Conservation (phyloP, 192 early-diverging fungal genomes). For the Paraglomus brasilianum region DNA sequence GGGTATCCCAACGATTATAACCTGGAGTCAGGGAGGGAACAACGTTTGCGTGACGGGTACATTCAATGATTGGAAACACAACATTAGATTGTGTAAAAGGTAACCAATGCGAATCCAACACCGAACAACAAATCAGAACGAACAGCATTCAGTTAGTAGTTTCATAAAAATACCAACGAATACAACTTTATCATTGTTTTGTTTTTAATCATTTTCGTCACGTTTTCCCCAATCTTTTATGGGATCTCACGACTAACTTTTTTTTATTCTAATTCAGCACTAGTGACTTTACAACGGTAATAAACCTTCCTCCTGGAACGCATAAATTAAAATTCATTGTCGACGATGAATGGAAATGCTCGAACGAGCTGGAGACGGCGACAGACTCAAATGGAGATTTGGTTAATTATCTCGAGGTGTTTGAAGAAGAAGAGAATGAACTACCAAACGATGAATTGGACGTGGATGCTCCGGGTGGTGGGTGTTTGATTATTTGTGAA, state of each 20-base stretch:
- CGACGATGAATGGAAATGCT: constrained; percentile 97
- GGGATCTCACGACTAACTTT: background rate
- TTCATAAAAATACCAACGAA: background rate
- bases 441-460: background rate
- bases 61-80: constrained; percentile 97
- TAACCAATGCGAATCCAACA: constrained; percentile 24
- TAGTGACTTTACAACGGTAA: constrained; percentile 74
- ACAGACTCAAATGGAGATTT: constrained; percentile 94
- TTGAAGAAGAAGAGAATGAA: constrained; percentile 71
- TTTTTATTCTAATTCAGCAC: constrained; percentile 43
- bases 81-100: constrained; percentile 75
- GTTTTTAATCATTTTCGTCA: constrained; percentile 29
- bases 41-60: constrained; percentile 93
- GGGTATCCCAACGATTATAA: constrained; percentile 83
- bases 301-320: constrained; percentile 90
- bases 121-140: background rate
- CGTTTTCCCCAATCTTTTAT: background rate
- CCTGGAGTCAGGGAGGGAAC: constrained; percentile 80
- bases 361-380: constrained; percentile 83
- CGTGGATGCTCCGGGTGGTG: too few relatives aligned
- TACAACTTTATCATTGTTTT: background rate
- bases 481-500: background rate
- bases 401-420: constrained; percentile 91
- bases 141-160: background rate
- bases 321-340: constrained; percentile 98